Base-by-base conservation (phyloP, 2,329 filamentous ascomycete species). In the Ophiocordyceps camponoti-floridani region DNA sequence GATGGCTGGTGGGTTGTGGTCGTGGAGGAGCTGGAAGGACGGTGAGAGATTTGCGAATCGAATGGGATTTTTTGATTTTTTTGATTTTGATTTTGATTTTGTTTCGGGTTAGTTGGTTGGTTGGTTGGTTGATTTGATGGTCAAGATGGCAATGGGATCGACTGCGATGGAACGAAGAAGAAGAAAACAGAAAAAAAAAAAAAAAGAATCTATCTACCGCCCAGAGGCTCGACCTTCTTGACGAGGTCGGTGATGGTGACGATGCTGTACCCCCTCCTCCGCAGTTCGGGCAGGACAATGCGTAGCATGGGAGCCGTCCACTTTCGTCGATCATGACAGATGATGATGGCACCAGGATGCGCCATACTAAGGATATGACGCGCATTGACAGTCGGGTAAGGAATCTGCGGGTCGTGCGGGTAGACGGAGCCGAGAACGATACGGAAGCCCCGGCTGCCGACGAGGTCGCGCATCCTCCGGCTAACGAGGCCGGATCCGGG, bases 401-500 rank as follows among this genome's bases (percentile, higher is more conserved):
- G 67, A 47, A 94, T 80, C 67, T 93, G 86, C n/a, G 87, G 79
- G 63, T 94, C 87, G 63, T 94, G 86, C 5, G 87, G 87, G 62
- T 93, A 94, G 38, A 94, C 79, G 59, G 78, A 79, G 3, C 87
- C 87, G 37, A 94, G 64, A n/a, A 87, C 80, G 44, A 91, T 68
- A 43, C 70, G 68, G 60, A 85, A 88, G 4, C 78, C 79, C 48
- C 86, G 57, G 44, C 62, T 66, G 31, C 63, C 62, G 8, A 85
- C 62, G 33, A 81, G 57, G 31, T 62, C 59, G 18, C 82, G 68
- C 77, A 94, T 88, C 16, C 73, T 60, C 40, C 67, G 65, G 54
- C 73, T 86, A 64, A 94, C 94, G 59, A 93, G 80, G 13, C 87
- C 87, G 0, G 81, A 87, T 0, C 87, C 87, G 0, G 87, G 87